Conservation (phyloP, 2,329 filamentous ascomycete species). For the Volutella citrinella region DNA sequence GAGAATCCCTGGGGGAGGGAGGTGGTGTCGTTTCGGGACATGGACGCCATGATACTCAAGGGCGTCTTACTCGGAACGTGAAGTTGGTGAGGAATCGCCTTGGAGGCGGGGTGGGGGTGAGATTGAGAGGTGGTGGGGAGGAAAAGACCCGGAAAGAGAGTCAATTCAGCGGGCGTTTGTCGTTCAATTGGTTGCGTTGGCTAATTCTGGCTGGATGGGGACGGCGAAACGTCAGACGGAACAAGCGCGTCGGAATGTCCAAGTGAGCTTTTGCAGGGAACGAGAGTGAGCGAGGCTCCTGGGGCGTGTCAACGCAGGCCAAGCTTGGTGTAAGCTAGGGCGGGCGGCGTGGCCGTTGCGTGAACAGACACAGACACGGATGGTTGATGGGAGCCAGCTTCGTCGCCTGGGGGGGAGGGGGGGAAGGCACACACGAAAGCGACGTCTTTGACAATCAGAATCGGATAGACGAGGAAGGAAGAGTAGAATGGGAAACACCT, state of each 20-base stretch:
- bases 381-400: background rate
- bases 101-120: background rate
- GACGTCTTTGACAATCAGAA: slow-evolving; percentile 8
- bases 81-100: background rate
- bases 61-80: slow-evolving; percentile 6
- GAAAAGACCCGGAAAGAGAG: slow-evolving; percentile 6
- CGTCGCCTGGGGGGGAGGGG: too few species aligned
- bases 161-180: slow-evolving; percentile 1
- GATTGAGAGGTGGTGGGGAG: background rate
- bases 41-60: slow-evolving; percentile 26
- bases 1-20: slow-evolving; percentile 50
- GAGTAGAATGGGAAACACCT: slow-evolving; percentile 26
- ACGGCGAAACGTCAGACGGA: slow-evolving; percentile 4
- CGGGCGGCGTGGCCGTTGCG: background rate
- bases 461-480: slow-evolving; percentile 10
- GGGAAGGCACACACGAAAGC: too few species aligned
- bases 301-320: too few species aligned
- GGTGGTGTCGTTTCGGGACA: slow-evolving; percentile 14
- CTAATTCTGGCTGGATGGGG: slow-evolving; percentile 3
- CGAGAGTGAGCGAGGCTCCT: too few species aligned
- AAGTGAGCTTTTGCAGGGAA: too few species aligned
- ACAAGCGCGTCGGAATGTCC: too few species aligned
- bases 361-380: background rate
- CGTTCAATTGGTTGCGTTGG: too few species aligned
- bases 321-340: too few species aligned